Evolutionary conservation across 148 eudicot genomes (phyloP), one percentile per base, ranked within the genome.

Genomic region (Pouteria glomerata): DNA sequence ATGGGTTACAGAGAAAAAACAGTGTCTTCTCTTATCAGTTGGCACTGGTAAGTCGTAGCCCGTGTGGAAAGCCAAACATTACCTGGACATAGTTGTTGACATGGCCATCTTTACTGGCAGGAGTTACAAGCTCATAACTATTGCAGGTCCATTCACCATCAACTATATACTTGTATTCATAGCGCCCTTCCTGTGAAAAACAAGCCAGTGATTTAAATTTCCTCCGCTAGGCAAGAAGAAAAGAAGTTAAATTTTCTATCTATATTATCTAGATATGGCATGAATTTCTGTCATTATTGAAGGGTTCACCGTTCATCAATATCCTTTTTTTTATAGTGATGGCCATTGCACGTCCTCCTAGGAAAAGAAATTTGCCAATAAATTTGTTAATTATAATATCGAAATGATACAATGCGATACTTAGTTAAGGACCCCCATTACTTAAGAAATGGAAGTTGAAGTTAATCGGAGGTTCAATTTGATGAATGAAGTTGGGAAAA

Each of bases 61-160:
- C n/a, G 13, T 34, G 34, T 44, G 27, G 14, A 55, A 61, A 70
- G 35, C 31, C 51, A 24, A 71, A 67, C 30, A 77, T 59, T 83
- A 93, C 97, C 83, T 68, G 76, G 68, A 93, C 74, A 69, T 83
- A 93, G 78, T 93, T 93, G 86, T 93, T 93, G 74, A 90, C 80
- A 62, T 91, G 87, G 23, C 96, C 96, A 65, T 94, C 98, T 23
- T 80, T 78, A 81, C 86, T 88, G 70, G 77, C 83, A 62, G 68
- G 41, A 56, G 93, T 95, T 35, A 89, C 57, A 53, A 68, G 91
- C 78, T 95, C 98, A 56, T 79, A 1, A 73, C 75, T 74, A 74
- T 91, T 95, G 86, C 79, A 78, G 68, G 82, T 18, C 98, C 98
- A 95, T 79, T 89, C 88, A 24, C 96, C 93, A 75, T 95, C 93